Evolutionary conservation across 73 alveolate species (phyloP).

Genomic region (Paramecium octaurelia): DNA sequence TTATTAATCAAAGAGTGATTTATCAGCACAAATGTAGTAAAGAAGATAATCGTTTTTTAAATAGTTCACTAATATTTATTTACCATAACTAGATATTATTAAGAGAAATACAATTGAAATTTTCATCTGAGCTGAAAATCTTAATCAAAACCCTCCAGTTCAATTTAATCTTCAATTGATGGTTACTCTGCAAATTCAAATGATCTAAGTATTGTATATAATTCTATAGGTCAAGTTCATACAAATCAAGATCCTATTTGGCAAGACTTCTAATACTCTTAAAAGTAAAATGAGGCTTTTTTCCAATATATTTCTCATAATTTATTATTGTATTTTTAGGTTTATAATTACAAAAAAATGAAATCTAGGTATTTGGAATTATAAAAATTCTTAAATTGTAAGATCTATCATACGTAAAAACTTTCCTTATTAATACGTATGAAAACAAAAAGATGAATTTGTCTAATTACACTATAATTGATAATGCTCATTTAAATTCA

Average conservation of each 20-base stretch:
- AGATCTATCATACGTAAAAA: not conserved
- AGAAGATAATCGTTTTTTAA: not conserved
- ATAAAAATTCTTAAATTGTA: not conserved
- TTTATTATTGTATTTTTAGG: not conserved
- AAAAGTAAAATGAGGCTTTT: not conserved
- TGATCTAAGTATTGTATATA: too few species aligned
- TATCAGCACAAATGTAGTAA: not conserved
- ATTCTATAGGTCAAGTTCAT: not conserved
- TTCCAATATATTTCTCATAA: not conserved
- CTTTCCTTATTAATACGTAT: not conserved
- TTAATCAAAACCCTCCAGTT: not conserved
- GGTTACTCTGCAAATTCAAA: not conserved
- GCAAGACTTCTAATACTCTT: not conserved
- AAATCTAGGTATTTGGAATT: too few species aligned
- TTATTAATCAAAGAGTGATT: too few species aligned
- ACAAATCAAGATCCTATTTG: conserved; percentile 2
- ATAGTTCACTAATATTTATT: not conserved
- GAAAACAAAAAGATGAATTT: conserved; percentile 15
- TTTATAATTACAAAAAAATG: too few species aligned
- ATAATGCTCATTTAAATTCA: not conserved
- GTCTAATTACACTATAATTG: not conserved
- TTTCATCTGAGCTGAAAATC: not conserved
- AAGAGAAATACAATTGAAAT: not conserved
- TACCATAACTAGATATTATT: conserved; percentile 27
- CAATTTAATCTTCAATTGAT: not conserved